These are phyloP conservation scores for Xylaria sp. DNA, from an alignment of 2,329 filamentous ascomycete genomes.

Conservation along the genomic window DNA sequence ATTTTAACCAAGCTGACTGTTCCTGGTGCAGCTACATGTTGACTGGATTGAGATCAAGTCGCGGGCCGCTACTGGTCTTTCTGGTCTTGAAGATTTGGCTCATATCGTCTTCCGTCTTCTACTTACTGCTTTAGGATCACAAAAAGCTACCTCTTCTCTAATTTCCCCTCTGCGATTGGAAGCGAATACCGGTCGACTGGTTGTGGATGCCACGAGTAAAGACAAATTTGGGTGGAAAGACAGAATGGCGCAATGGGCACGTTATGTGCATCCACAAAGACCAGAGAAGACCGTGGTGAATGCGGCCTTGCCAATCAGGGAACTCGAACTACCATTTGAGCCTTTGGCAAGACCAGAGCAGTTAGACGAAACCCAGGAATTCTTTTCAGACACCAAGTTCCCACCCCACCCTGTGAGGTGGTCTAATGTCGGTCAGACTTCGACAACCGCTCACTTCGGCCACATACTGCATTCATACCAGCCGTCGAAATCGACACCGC, in stretches of 20 bases:
- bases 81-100: slow-evolving; percentile 53
- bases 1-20: slow-evolving; percentile 10
- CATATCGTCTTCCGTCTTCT: slow-evolving; percentile 62
- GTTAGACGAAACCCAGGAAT: not conserved
- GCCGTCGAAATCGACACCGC: slow-evolving; percentile 22
- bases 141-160: slow-evolving; percentile 42
- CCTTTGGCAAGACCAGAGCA: slow-evolving; percentile 17
- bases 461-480: slow-evolving; percentile 55
- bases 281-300: slow-evolving; percentile 1
- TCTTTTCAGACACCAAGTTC: slow-evolving; percentile 19
- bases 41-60: slow-evolving; percentile 55
- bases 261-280: slow-evolving; percentile 45
- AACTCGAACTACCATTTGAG: slow-evolving; percentile 41
- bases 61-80: slow-evolving; percentile 27
- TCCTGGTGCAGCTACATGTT: slow-evolving; percentile 49
- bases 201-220: slow-evolving; percentile 46
- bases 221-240: slow-evolving; percentile 54
- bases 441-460: slow-evolving; percentile 61
- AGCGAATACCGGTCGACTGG: slow-evolving; percentile 45
- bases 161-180: slow-evolving; percentile 29
- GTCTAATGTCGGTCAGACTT: slow-evolving; percentile 40
- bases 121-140: slow-evolving; percentile 49
- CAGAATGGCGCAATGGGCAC: slow-evolving; percentile 51
- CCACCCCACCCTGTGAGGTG: slow-evolving; percentile 41
- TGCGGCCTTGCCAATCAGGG: slow-evolving; percentile 23